Evolutionary conservation across 2,329 filamentous ascomycete genomes (phyloP).

Genomic region (Cryphonectria japonica): DNA sequence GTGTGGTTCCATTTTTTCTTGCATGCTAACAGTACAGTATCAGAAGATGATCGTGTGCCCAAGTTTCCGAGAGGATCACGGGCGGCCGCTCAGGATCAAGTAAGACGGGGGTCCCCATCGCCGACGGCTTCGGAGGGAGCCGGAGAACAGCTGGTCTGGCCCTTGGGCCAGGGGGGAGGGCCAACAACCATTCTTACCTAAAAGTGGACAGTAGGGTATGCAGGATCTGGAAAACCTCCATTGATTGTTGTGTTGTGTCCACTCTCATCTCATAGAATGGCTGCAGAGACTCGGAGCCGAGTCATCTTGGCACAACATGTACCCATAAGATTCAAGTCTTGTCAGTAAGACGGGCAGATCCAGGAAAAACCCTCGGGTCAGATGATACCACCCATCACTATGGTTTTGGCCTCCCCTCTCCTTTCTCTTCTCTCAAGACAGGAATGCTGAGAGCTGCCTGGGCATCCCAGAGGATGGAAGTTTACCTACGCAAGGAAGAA

Average conservation of each 20-base stretch:
- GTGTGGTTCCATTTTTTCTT: background rate
- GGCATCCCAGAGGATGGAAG: too few species aligned
- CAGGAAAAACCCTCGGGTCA: background rate
- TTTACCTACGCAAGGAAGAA: background rate
- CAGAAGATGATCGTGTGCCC: background rate
- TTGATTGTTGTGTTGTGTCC: too few species aligned
- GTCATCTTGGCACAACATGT: background rate
- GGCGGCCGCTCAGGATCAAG: too few species aligned
- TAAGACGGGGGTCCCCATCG: background rate
- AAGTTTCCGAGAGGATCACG: too few species aligned
- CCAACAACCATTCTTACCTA: background rate
- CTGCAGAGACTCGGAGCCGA: too few species aligned
- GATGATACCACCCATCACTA: background rate
- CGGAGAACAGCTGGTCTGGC: background rate
- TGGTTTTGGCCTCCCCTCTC: too few species aligned
- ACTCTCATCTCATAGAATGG: background rate
- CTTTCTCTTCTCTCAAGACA: background rate
- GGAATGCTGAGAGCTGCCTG: too few species aligned
- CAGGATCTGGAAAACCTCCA: background rate
- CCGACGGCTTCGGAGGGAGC: background rate
- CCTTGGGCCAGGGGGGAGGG: background rate
- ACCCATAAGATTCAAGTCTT: background rate
- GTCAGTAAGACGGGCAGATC: background rate
- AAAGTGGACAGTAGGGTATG: background rate
- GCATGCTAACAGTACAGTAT: background rate